Evolutionary conservation across 2,329 filamentous ascomycete species (phyloP).

Genomic region (Sporothrix luriei): DNA sequence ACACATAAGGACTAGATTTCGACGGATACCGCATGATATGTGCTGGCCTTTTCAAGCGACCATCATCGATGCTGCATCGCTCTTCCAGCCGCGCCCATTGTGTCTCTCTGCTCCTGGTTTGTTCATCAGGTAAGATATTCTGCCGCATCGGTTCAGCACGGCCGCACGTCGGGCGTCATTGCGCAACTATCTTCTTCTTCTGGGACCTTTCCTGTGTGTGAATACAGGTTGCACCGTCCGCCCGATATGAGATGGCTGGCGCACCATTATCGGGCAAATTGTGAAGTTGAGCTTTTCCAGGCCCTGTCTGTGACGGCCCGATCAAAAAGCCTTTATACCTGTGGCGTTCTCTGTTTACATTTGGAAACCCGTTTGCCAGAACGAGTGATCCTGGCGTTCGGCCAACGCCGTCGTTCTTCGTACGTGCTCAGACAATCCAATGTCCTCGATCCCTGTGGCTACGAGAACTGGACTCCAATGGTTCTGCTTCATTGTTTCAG

Average conservation of each 20-base stretch:
- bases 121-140: slow-evolving; percentile 12
- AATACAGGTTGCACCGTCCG: not conserved
- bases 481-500: not conserved
- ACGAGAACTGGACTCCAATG: not conserved
- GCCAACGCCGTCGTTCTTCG: not conserved
- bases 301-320: not conserved
- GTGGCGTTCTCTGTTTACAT: not conserved
- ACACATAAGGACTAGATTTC: not conserved
- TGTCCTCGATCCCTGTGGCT: not conserved
- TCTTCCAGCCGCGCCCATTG: not conserved
- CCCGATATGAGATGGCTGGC: not conserved
- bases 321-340: too few relatives aligned
- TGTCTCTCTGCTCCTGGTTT: not conserved
- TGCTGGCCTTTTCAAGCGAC: not conserved
- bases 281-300: not conserved
- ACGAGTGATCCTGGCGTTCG: not conserved
- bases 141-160: not conserved
- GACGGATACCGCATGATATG: not conserved
- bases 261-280: not conserved
- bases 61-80: slow-evolving; percentile 3
- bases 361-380: not conserved
- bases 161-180: not conserved
- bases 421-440: not conserved
- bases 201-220: not conserved
- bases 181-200: not conserved